Evolutionary conservation across 306 rosid species (phyloP).

Genomic region (Vigna trinervia): DNA sequence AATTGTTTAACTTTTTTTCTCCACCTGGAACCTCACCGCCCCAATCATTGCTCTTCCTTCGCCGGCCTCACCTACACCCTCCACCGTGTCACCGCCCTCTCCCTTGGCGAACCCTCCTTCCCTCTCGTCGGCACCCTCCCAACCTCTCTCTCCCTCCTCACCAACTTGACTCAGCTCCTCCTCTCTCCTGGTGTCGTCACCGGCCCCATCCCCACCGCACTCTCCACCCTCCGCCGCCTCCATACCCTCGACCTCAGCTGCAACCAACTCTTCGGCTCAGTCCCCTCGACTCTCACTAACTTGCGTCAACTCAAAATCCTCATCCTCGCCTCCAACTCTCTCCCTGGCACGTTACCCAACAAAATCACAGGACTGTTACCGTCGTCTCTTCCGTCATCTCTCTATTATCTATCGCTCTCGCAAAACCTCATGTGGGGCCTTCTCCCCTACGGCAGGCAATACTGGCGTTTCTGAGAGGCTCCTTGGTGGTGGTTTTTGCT

Average conservation of each 20-base stretch:
- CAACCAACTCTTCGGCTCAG: constrained; percentile 45
- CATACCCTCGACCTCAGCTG: constrained; percentile 85
- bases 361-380: constrained; percentile 56
- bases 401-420: constrained; percentile 71
- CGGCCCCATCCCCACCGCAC: constrained; percentile 58
- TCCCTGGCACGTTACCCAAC: background rate
- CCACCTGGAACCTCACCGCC: constrained; percentile 77
- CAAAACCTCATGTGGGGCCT: constrained; percentile 66
- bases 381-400: constrained; percentile 55
- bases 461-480: constrained; percentile 87
- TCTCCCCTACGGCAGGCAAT: constrained; percentile 67
- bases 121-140: constrained; percentile 73
- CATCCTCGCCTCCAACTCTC: too few species aligned
- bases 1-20: constrained; percentile 53
- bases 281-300: too few species aligned
- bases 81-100: constrained; percentile 60
- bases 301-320: too few species aligned
- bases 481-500: constrained; percentile 94
- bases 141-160: constrained; percentile 50
- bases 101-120: constrained; percentile 60
- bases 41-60: constrained; percentile 79
- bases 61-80: constrained; percentile 66
- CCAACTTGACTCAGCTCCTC: constrained; percentile 74
- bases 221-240: constrained; percentile 57
- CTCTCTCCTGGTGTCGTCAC: constrained; percentile 81